phyloP scores from a whole-genome alignment of 129 eudicot species.

The Dittrichia graveolens region DNA sequence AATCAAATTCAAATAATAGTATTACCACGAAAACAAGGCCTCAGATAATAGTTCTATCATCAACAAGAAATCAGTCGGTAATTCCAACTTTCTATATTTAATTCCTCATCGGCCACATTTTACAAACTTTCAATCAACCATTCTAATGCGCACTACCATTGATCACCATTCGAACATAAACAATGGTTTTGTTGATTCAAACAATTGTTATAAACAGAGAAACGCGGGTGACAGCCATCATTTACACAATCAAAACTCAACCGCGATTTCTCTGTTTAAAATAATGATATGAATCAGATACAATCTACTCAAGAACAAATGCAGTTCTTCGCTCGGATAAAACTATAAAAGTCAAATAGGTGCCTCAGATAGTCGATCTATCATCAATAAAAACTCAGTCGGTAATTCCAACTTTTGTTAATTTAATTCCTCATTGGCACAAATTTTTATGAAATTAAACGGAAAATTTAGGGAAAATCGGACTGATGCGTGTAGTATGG shows the following conservation, averaged over 20 bases:
- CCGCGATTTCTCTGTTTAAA: neutral
- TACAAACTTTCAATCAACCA: too few relatives aligned
- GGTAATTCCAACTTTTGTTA: constrained; percentile 44
- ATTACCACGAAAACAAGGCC: too few relatives aligned
- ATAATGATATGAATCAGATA: neutral
- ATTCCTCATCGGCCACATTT: constrained; percentile 24
- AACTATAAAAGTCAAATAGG: too few relatives aligned
- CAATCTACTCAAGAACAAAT: too few relatives aligned
- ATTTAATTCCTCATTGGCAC: constrained; percentile 33
- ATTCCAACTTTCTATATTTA: constrained; percentile 33
- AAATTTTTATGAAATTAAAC: too few relatives aligned
- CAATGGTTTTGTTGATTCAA: neutral
- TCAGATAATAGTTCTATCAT: constrained; percentile 43
- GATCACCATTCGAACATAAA: neutral
- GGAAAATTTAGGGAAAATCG: too few relatives aligned
- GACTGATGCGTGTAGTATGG: too few relatives aligned
- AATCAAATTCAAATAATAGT: too few relatives aligned
- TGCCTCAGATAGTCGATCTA: constrained; percentile 49
- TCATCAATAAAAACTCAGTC: constrained; percentile 44
- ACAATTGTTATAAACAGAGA: neutral
- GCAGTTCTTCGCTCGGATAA: too few relatives aligned
- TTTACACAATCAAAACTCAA: neutral
- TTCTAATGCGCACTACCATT: too few relatives aligned
- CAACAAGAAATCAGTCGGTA: constrained; percentile 38
- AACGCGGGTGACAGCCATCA: neutral